A percentile compares a stretch with the other conserved stretches of the same genome.
These are phyloP conservation scores for Arthrobotrys conoides DNA, from an alignment of 2,329 filamentous ascomycete genomes.

Conservation along the genomic window DNA sequence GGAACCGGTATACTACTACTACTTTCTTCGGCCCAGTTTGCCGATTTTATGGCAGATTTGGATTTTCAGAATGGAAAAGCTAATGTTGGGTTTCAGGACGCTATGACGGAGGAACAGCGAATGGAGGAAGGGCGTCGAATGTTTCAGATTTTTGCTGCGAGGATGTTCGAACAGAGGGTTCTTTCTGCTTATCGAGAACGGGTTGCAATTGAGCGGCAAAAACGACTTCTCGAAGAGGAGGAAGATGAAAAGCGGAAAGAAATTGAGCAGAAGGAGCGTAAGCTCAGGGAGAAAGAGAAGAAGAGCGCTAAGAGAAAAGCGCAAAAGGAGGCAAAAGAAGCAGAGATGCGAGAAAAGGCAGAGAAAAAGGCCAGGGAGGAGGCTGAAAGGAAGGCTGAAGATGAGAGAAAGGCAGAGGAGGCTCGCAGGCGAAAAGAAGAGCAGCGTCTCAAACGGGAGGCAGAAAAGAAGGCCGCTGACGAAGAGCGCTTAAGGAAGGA, in stretches of 20 bases:
- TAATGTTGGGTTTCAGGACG: constrained; percentile 75
- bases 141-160: constrained; percentile 99
- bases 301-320: constrained; percentile 93
- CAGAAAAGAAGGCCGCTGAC: constrained; percentile 89
- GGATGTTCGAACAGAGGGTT: constrained; percentile 99
- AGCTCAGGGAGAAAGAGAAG: constrained; percentile 92
- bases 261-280: constrained; percentile 88
- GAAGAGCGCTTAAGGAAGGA: constrained; percentile 89
- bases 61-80: constrained; percentile 48
- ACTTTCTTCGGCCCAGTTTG: constrained; percentile 15
- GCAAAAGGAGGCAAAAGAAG: constrained; percentile 89
- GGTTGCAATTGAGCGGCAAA: constrained; percentile 90
- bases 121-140: constrained; percentile 99
- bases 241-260: constrained; percentile 85
- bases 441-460: constrained; percentile 90
- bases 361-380: constrained; percentile 92
- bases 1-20: constrained; percentile 71
- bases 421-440: constrained; percentile 86
- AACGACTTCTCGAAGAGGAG: constrained; percentile 90
- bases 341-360: constrained; percentile 88
- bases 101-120: constrained; percentile 97
- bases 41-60: constrained; percentile 42
- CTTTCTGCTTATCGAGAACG: constrained; percentile 98
- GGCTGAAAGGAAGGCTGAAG: constrained; percentile 79
- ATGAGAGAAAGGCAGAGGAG: constrained; percentile 84